Base-by-base conservation (phyloP, 768 basidiomycete genomes). In the Lactifluus hygrophoroides region DNA sequence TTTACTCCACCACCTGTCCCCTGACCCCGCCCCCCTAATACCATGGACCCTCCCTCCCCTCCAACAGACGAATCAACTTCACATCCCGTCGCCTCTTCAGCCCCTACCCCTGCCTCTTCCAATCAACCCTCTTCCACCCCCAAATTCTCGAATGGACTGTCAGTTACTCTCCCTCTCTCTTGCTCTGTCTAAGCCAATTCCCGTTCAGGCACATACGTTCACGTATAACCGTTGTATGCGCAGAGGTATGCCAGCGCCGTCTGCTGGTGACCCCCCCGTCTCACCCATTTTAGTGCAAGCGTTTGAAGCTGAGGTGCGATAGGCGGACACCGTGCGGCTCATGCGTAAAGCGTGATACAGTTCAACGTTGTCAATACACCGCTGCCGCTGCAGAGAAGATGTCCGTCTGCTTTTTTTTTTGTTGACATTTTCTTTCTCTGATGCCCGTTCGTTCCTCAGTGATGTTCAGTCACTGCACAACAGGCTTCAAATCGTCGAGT, bases 341-440 rank as follows among this genome's bases (percentile, higher is more conserved):
- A 27, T 92, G 90, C 64, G 77, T 82, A 17, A 91, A 91, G 68
- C 84, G 89, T 60, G 85, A 88, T 66, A 88, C 86, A 0, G 79
- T 86, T 11, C 73, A 75, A 3, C 76, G 86, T 64, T 90, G 88
- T 65, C 76, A 85, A 5, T 90, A 90, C 69, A 88, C 88, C 0
- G 82, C 86, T 23, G 88, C 86, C 16, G 90, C 90, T 0, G 84
- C 87, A 17, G 90, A 92, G 73, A 92, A 91, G 80, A 84, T 92
- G 83, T 87, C 57, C 51, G 84, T 75, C 21, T 38, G n/a, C 63
- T 38, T 40, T 51, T 46, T 63, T 7, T 21, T 37, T 21, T 35
- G 2, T 3, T 23, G 5, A 10, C 13, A 11, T 10, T 32, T 5
- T 2, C 30, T 23, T 6, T 46, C 48, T 32, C 43, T 60, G 37